A percentile compares a stretch with the other conserved stretches of the same genome.
These are phyloP conservation scores for Darksidea phi DNA, from an alignment of 495 filamentous ascomycete species.

Conservation along the genomic window DNA sequence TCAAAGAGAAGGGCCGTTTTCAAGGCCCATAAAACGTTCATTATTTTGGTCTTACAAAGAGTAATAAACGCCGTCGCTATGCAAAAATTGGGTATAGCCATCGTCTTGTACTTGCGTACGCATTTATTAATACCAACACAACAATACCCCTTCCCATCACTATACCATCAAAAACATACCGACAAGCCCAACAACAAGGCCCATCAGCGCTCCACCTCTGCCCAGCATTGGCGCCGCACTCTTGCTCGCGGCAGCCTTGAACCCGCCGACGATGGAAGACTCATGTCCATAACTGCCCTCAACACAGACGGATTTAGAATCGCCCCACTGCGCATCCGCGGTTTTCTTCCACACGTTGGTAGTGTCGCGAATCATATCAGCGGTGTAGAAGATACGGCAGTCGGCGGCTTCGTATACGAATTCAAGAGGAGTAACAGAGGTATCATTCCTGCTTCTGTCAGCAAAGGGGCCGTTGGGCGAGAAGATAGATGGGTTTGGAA, in stretches of 20 bases:
- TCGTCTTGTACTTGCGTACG: too few relatives aligned
- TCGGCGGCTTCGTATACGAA: constrained; percentile 38
- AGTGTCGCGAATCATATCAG: constrained; percentile 21
- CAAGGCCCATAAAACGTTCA: background rate
- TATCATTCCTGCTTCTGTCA: constrained; percentile 8
- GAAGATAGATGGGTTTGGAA: background rate
- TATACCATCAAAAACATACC: background rate
- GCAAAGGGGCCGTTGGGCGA: background rate
- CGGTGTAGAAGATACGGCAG: constrained; percentile 35
- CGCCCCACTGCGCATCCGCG: constrained; percentile 35
- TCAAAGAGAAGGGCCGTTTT: background rate
- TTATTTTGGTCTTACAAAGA: background rate
- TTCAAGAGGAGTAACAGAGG: constrained; percentile 23
- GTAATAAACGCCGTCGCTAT: constrained; percentile 14
- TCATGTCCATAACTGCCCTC: constrained; percentile 23
- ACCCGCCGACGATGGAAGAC: constrained; percentile 10
- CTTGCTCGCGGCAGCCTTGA: background rate
- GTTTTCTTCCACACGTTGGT: constrained; percentile 29
- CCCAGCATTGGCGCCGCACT: background rate
- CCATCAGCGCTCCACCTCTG: background rate
- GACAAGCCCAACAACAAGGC: constrained; percentile 5
- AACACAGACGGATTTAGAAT: constrained; percentile 22
- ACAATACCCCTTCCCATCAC: background rate
- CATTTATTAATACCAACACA: background rate
- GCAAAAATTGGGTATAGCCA: background rate